A percentile compares a stretch with the other conserved stretches of the same genome.
Conservation (phyloP, 148 eudicot species). For the Diospyros lotus region DNA sequence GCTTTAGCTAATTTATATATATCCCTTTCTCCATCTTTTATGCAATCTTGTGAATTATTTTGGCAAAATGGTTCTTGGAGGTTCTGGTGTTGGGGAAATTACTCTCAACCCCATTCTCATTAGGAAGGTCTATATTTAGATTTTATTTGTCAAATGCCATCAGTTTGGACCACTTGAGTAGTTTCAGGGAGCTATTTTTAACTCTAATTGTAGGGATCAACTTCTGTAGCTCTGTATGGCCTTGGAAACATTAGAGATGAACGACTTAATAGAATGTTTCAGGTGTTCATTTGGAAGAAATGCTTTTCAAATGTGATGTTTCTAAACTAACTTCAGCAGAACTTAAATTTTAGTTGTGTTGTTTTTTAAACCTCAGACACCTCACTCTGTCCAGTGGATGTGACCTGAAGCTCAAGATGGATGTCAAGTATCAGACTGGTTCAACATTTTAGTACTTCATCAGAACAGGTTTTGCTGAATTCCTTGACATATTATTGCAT, state of each 20-base stretch:
- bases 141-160: conserved; percentile 5
- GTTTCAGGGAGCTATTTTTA: conserved; percentile 6
- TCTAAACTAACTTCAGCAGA: conserved; percentile 1
- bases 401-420: conserved; percentile 89
- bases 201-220: conserved; percentile 58
- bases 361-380: conserved; percentile 49
- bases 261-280: conserved; percentile 91
- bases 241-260: conserved; percentile 99
- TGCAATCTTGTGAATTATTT: too few species aligned
- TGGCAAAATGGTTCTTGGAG: conserved; percentile 97
- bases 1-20: too few species aligned
- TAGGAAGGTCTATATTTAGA: conserved; percentile 58
- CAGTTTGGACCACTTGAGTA: background rate
- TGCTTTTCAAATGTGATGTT: too few species aligned
- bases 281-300: too few species aligned
- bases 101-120: conserved; percentile 81
- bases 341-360: conserved; percentile 1
- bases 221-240: conserved; percentile 93
- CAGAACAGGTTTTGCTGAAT: conserved; percentile 65
- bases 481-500: background rate
- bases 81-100: conserved; percentile 98
- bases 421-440: conserved; percentile 90
- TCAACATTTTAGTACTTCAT: conserved; percentile 89
- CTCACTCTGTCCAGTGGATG: conserved; percentile 99
- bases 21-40: too few species aligned